Conservation (phyloP, 495 filamentous ascomycete genomes). For the Xanthoparmelia taractica region DNA sequence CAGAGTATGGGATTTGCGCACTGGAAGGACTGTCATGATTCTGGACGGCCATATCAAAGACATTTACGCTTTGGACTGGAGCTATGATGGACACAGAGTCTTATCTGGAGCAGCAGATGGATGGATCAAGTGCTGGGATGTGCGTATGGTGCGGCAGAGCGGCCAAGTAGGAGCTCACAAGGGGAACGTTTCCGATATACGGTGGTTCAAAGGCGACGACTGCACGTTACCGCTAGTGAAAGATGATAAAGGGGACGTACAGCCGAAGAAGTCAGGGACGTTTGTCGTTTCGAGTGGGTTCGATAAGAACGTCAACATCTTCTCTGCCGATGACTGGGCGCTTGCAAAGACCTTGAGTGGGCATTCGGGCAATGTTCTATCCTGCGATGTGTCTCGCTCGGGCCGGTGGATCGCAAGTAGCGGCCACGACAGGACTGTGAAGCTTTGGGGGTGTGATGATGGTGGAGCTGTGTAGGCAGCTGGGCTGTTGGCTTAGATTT, state of each 20-base stretch:
- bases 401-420: constrained; percentile 87
- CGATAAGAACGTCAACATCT: constrained; percentile 91
- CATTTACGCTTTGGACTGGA: constrained; percentile 89
- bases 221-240: constrained; percentile 42
- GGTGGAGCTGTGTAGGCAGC: constrained; percentile 30
- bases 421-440: constrained; percentile 90
- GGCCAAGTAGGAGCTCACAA: constrained; percentile 87
- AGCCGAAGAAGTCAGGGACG: constrained; percentile 41
- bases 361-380: constrained; percentile 84
- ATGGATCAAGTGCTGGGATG: constrained; percentile 96
- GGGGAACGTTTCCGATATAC: constrained; percentile 81
- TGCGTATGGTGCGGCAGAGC: constrained; percentile 73
- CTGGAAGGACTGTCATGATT: constrained; percentile 91
- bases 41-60: constrained; percentile 89
- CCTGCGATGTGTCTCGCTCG: constrained; percentile 77
- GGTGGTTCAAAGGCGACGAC: constrained; percentile 86
- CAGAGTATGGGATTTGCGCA: constrained; percentile 92
- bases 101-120: constrained; percentile 88
- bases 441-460: constrained; percentile 90
- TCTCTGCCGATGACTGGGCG: constrained; percentile 93
- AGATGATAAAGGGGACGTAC: constrained; percentile 53
- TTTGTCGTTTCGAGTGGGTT: constrained; percentile 89
- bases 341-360: constrained; percentile 80
- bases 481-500: neutral
- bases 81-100: constrained; percentile 78